These are phyloP conservation scores for Nitzschia inconspicua DNA, from an alignment of 108 stramenopile genomes.

Conservation along the genomic window DNA sequence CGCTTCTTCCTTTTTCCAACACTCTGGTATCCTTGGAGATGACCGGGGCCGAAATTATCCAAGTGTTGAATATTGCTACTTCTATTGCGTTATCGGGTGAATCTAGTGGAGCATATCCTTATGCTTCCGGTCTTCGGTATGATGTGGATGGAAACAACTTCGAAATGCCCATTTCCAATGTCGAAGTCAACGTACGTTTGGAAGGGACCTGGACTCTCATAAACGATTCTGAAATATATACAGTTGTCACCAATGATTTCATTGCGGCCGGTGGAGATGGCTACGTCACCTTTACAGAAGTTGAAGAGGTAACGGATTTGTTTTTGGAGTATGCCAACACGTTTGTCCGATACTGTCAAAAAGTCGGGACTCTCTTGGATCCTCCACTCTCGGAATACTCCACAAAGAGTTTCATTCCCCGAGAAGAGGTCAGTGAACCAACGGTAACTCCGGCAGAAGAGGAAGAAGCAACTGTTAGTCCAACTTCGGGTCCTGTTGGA, in stretches of 20 bases:
- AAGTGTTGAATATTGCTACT: slow-evolving; percentile 42
- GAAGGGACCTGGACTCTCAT: slow-evolving; percentile 33
- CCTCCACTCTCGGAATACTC: slow-evolving; percentile 24
- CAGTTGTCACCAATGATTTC: slow-evolving; percentile 45
- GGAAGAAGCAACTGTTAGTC: too few relatives aligned
- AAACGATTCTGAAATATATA: slow-evolving; percentile 24
- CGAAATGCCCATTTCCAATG: not conserved
- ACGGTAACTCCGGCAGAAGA: too few relatives aligned
- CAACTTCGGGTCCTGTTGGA: too few relatives aligned
- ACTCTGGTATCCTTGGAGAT: slow-evolving; percentile 33
- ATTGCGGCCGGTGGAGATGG: slow-evolving; percentile 42
- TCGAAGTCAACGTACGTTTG: slow-evolving; percentile 15
- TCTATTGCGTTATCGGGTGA: slow-evolving; percentile 14
- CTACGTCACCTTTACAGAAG: slow-evolving; percentile 35
- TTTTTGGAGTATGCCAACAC: slow-evolving; percentile 40
- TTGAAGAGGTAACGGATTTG: slow-evolving; percentile 23
- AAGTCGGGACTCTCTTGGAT: slow-evolving; percentile 8
- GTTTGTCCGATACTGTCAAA: slow-evolving; percentile 40
- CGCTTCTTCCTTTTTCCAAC: slow-evolving; percentile 24
- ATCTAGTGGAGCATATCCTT: slow-evolving; percentile 31
- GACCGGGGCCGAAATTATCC: slow-evolving; percentile 31
- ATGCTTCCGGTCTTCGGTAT: slow-evolving; percentile 57
- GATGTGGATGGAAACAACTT: slow-evolving; percentile 35
- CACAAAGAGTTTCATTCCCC: slow-evolving; percentile 20
- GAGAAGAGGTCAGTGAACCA: too few relatives aligned